Conservation (phyloP, 2,329 filamentous ascomycete species). For the Aspergillus pseudoglaucus region DNA sequence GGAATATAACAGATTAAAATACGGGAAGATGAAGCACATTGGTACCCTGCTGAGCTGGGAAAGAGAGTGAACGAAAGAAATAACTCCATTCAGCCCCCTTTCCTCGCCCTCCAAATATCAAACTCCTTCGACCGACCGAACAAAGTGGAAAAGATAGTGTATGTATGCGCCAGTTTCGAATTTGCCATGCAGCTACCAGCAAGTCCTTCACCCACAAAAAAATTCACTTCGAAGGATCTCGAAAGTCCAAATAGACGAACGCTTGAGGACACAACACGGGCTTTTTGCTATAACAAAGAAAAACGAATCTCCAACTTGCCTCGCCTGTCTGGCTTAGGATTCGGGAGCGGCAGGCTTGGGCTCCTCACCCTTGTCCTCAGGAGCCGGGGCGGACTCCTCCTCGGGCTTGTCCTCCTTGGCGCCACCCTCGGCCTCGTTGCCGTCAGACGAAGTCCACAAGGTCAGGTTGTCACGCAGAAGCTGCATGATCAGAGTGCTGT, state of each 20-base stretch:
- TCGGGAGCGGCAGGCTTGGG: conserved; percentile 30
- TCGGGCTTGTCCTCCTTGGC: conserved; percentile 58
- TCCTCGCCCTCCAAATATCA: conserved; percentile 37
- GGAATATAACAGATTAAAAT: conserved; percentile 14
- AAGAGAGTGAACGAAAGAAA: conserved; percentile 36
- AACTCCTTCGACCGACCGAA: conserved; percentile 38
- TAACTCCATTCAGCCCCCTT: conserved; percentile 37
- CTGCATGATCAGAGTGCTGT: conserved; percentile 99
- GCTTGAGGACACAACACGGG: conserved; percentile 17
- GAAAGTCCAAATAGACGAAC: conserved; percentile 27
- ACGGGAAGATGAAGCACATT: conserved; percentile 25
- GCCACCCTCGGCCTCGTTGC: conserved; percentile 59
- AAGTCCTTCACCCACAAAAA: conserved; percentile 19
- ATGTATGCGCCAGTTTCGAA: conserved; percentile 27
- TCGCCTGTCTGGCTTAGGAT: conserved; percentile 21
- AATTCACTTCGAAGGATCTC: conserved; percentile 29
- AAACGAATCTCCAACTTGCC: conserved; percentile 17
- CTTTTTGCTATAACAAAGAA: conserved; percentile 18
- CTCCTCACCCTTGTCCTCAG: conserved; percentile 39
- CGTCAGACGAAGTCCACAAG: conserved; percentile 94
- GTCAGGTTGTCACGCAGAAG: conserved; percentile 96
- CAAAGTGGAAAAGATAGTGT: conserved; percentile 22
- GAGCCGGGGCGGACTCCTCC: conserved; percentile 41
- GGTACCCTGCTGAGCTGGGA: conserved; percentile 35
- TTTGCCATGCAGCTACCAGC: conserved; percentile 30